A percentile compares a stretch with the other conserved stretches of the same genome.
Evolutionary conservation across 2,329 filamentous ascomycete species (phyloP).

Genomic region (Fusarium abutilonis): DNA sequence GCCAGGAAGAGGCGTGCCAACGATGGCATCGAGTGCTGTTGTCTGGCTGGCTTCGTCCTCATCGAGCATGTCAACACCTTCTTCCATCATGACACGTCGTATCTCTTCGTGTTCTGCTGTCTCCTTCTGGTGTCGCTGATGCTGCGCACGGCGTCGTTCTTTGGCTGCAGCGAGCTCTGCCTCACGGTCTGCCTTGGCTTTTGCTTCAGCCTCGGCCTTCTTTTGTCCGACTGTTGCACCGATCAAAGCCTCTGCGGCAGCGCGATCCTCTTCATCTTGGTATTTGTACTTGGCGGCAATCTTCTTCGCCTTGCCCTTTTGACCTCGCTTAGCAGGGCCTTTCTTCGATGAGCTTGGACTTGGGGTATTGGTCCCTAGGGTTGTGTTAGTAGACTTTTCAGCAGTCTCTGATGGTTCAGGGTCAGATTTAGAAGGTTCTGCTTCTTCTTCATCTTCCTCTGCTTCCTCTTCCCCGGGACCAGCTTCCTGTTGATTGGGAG

Average conservation of each 20-base stretch:
- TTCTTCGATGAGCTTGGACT: conserved; percentile 52
- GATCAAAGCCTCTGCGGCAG: conserved; percentile 84
- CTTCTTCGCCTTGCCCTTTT: conserved; percentile 86
- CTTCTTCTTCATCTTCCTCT: conserved; percentile 45
- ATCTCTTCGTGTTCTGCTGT: conserved; percentile 80
- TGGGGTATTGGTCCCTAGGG: conserved; percentile 19
- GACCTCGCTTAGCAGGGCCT: conserved; percentile 70
- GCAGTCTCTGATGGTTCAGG: conserved; percentile 35
- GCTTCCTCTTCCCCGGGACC: conserved; percentile 36
- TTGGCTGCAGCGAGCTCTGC: conserved; percentile 74
- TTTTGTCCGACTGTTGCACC: conserved; percentile 76
- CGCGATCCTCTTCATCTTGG: conserved; percentile 93
- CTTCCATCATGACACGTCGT: conserved; percentile 67
- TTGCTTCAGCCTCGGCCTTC: conserved; percentile 73
- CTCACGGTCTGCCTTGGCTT: conserved; percentile 73
- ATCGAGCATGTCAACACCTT: conserved; percentile 68
- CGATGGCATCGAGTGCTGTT: conserved; percentile 72
- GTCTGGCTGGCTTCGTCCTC: conserved; percentile 66
- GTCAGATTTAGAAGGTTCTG: conserved; percentile 22
- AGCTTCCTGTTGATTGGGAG: conserved; percentile 49
- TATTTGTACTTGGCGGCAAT: conserved; percentile 88
- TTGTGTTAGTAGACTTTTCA: conserved; percentile 17
- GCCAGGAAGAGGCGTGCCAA: conserved; percentile 79
- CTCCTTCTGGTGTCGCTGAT: conserved; percentile 78
- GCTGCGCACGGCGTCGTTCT: conserved; percentile 81